Base-by-base conservation (phyloP, 1,139 yeast genomes). In the Blastobotrys indianensis region DNA sequence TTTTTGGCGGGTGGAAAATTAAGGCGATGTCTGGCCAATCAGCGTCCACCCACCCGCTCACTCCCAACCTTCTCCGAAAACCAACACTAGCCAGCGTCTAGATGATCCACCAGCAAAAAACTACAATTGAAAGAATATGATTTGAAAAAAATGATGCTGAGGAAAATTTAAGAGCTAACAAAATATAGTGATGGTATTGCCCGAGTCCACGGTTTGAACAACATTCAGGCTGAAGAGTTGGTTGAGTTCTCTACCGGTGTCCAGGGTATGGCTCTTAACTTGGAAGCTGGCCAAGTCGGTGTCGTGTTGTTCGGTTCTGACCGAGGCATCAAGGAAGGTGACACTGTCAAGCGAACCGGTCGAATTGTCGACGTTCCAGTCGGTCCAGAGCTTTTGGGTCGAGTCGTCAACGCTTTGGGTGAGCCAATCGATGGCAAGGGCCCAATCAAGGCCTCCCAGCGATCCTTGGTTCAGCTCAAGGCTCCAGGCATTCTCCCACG, bases 401-500 rank as follows among this genome's bases (percentile, higher is more conserved):
- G 99, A 81, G 99, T 92, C 67, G 97, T 92, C 64, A 98, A 92
- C 69, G 98, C 98, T 70, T 80, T 94, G 68, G 98, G 99, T 80
- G 81, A 81, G 83, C 97, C 98, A 76, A 92, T 92, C 66, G 99
- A 94, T 72, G 99, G 97, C 76, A 94, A 92, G 80, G 99, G 98
- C 59, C 98, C 98, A 73, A 80, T 92, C 67, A 83, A 85, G 68
- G 78, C 94, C 65, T 80, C 80, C 66, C 79, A 82, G 65, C 76
- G 82, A 66, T 77, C 94, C 67, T 86, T 95, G 80, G 97, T 97
- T 65, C 97, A 92, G 80, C 86, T 90, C 64, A 92, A 92, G 82
- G 99, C 98, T 62, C 99, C 98, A 74, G 99, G 99, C 82, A 94
- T 94, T 69, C 82, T 94, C 74, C 98, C 98, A 79, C 90, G 99